Evolutionary conservation across 176 grass and related monocot species (phyloP), one percentile per base, ranked within the genome.

Genomic region (Metroxylon sagu): DNA sequence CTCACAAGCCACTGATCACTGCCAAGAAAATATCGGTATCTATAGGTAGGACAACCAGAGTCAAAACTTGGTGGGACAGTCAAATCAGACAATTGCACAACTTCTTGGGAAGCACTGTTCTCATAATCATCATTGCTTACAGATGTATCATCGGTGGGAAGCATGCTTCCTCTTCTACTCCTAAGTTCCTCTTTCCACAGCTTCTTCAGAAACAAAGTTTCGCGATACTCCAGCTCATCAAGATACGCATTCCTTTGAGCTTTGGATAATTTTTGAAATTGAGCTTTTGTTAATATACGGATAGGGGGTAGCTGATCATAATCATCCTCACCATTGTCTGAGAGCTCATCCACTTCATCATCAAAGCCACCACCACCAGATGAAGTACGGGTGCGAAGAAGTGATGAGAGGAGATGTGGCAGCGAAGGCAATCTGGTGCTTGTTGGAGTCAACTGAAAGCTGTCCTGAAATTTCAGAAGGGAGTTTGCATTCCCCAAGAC

Each of bases 211-310:
- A 82, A 96, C 68, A 87, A 57, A 69, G 91, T 96, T 68, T 96
- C 91, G 18, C 91, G 83, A 52, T 96, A 96, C 65, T 96, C 83
- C 56, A 96, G 71, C 71, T 96, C 92, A 72, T 96, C 87, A 66
- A 96, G 83, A 73, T 96, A 96, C 65, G 86, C 83, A 66, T 77
- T 76, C 74, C 60, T 90, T 69, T 96, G 92, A 62, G 75, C 80
- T 54, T 82, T 85, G 21, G 86, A 77, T 69, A 96, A 74, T 6
- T 80, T 77, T 61, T 82, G 79, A 65, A 66, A 96, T 76, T 90
- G 80, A 23, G 74, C 59, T 74, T 79, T 90, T 25, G 77, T 90
- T 26, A 90, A 77, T 74, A 96, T 79, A 18, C 86, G 92, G 53
- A 96, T 90, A 31, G 86, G 92, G 21, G 87, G 86, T 70, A 96